Evolutionary conservation across 2,329 filamentous ascomycete species (phyloP), one percentile per base, ranked within the genome.

Genomic region (Diaporthe longicolla): DNA sequence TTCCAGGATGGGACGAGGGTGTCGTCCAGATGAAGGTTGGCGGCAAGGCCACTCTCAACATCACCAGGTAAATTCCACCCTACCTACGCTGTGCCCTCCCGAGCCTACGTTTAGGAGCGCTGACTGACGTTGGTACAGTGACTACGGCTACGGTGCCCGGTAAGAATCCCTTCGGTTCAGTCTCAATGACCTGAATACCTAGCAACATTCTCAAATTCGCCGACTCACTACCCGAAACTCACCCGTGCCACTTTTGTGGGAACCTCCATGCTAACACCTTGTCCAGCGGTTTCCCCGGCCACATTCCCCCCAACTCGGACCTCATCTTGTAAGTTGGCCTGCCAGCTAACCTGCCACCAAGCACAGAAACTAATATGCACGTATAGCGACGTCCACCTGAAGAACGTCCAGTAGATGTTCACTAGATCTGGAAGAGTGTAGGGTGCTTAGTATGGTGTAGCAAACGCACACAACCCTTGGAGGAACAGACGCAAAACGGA

Each of bases 1-100:
- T 71, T 77, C 76, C 77, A 95, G 94, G 91, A 78, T 97, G 91
- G 95, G 95, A 95, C 81, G 92, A 98, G 85, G 95, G 93, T 78
- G 95, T 98, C 70, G 85, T 87, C 66, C 87, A 91, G 81, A 98
- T 99, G 96, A 92, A 93, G 82, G 87, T 97, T 74, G 95, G 96
- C 82, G 96, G 98, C 89, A 96, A 94, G 87, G 92, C 95, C 71
- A 94, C 91, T 69, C 88, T 99, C 77, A 93, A 92, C 78, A 98
- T 98, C 82, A 89, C 92, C 76, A 88, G 89, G 93, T 95, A 88
- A 83, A 52, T 89, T 69, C n/a, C 40, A 24, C 6, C 21, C 21
- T 21, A 4, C 24, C 17, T 7, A 32, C 29, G 29, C 43, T 19
- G 21, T 29, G 9, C 17, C 37, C 5, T 29, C 21, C 40, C n/a